Conservation (phyloP, 2,329 filamentous ascomycete genomes). For the Fusarium odoratissimum region DNA sequence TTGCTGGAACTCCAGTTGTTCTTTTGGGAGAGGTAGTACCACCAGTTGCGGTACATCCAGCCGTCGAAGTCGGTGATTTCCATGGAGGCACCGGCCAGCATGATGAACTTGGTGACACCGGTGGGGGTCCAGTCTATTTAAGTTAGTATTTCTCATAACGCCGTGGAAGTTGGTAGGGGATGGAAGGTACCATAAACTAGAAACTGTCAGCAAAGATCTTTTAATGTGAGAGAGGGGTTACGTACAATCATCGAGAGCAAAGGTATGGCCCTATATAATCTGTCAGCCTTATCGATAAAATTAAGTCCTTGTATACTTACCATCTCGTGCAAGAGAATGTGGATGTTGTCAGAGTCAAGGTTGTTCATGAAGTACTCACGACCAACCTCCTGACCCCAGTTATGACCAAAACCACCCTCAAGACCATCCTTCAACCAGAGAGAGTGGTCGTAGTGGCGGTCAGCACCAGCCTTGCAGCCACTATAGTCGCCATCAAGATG, state of each 20-base stretch:
- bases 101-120: constrained; percentile 57
- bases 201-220: neutral
- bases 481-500: constrained; percentile 56
- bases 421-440: constrained; percentile 60
- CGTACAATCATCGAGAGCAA: constrained; percentile 55
- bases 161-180: no score
- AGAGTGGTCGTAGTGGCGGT: constrained; percentile 56
- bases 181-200: constrained; percentile 28
- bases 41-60: constrained; percentile 62
- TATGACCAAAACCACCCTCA: constrained; percentile 56
- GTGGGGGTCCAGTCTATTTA: constrained; percentile 56
- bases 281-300: neutral
- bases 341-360: constrained; percentile 52
- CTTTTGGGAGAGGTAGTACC: constrained; percentile 49
- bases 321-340: constrained; percentile 60
- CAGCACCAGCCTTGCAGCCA: constrained; percentile 49
- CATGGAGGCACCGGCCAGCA: constrained; percentile 56
- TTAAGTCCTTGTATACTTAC: constrained; percentile 7
- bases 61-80: constrained; percentile 60
- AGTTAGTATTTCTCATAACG: no score
- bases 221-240: neutral
- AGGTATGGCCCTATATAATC: constrained; percentile 49
- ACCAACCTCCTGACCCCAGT: constrained; percentile 59
- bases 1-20: constrained; percentile 38
- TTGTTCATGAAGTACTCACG: constrained; percentile 57